phyloP scores from a whole-genome alignment of 2,329 filamentous ascomycete species.

The Dactylellina drechsleri region DNA sequence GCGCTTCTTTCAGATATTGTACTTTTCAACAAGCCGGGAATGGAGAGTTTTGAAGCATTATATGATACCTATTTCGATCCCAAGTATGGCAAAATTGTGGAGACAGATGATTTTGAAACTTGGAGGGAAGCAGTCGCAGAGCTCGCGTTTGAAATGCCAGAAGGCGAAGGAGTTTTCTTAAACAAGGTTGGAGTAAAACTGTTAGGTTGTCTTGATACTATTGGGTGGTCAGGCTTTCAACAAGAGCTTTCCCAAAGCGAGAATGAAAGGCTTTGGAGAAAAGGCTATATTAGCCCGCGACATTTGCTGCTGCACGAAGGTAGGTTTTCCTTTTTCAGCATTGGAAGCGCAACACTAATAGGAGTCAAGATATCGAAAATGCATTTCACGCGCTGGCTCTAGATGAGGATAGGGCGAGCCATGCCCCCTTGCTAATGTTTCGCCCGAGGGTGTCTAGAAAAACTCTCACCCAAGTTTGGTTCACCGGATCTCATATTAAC shows the following conservation, averaged over 20 bases:
- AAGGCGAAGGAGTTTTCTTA: constrained; percentile 5
- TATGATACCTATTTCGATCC: constrained; percentile 64
- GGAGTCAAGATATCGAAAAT: constrained; percentile 65
- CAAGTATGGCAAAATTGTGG: constrained; percentile 25
- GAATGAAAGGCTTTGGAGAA: constrained; percentile 30
- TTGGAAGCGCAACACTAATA: background rate
- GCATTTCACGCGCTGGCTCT: constrained; percentile 71
- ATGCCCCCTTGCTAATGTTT: constrained; percentile 44
- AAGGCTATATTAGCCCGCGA: constrained; percentile 26
- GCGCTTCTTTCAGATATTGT: constrained; percentile 68
- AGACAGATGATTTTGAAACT: constrained; percentile 34
- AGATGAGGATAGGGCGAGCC: constrained; percentile 66
- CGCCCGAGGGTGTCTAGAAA: constrained; percentile 23
- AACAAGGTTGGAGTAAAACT: constrained; percentile 33
- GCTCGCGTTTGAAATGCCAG: constrained; percentile 11
- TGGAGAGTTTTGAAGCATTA: constrained; percentile 69
- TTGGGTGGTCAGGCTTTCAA: constrained; percentile 45
- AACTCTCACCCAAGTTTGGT: constrained; percentile 62
- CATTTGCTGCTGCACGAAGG: constrained; percentile 43
- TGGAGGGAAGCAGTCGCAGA: constrained; percentile 21
- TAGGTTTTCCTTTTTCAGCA: background rate
- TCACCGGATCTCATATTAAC: constrained; percentile 67
- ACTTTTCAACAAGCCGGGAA: constrained; percentile 67
- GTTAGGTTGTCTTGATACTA: constrained; percentile 50
- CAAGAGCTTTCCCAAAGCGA: background rate